Evolutionary conservation across 2,329 filamentous ascomycete genomes (phyloP).

Genomic region (Exserohilum rostratum): DNA sequence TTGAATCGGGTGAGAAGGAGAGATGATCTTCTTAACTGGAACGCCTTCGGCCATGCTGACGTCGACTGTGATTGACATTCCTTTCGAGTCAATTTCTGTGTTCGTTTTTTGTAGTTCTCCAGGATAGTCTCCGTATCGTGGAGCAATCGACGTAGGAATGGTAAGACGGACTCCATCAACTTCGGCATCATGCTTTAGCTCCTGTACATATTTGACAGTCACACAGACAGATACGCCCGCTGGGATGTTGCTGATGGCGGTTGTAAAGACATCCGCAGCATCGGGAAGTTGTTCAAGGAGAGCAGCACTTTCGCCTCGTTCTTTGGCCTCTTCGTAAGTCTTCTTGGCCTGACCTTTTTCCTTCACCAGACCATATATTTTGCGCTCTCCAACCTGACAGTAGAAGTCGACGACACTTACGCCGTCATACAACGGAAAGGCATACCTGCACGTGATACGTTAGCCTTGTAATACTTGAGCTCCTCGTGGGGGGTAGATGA

Average conservation of each 20-base stretch:
- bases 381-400: constrained; percentile 6
- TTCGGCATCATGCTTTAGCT: constrained; percentile 11
- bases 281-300: constrained; percentile 6
- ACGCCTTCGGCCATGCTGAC: constrained; percentile 1
- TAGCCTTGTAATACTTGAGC: too few species aligned
- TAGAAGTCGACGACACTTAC: constrained; percentile 11
- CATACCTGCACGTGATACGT: neutral
- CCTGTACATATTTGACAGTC: constrained; percentile 11
- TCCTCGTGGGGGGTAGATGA: too few species aligned
- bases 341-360: constrained; percentile 8
- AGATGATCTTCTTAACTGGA: constrained; percentile 9
- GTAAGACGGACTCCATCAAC: constrained; percentile 9
- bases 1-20: constrained; percentile 10
- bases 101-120: neutral
- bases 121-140: constrained; percentile 5
- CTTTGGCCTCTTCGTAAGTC: constrained; percentile 6
- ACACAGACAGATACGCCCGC: neutral
- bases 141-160: constrained; percentile 2
- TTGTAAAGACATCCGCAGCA: constrained; percentile 13
- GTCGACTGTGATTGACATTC: constrained; percentile 10
- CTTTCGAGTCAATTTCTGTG: neutral
- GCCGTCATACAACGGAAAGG: constrained; percentile 9
- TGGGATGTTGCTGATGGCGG: constrained; percentile 3
- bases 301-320: constrained; percentile 5
- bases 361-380: constrained; percentile 10